Evolutionary conservation across 345 rosid genomes (phyloP).

Genomic region (Eutrema heterophyllum): DNA sequence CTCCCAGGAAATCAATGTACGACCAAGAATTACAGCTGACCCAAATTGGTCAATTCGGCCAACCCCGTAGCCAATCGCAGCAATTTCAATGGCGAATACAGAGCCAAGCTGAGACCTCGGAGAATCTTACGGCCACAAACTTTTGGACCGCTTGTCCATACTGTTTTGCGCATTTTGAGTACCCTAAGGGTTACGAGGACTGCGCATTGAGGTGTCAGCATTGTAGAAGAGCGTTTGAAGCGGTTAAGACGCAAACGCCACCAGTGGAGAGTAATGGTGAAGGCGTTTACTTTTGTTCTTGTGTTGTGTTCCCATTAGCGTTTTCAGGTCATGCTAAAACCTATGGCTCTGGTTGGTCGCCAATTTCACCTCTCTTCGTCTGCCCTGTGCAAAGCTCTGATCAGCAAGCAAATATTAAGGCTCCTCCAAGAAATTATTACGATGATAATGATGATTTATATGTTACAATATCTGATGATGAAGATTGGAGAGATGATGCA

Average conservation of each 20-base stretch:
- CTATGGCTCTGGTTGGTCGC: conserved; percentile 48
- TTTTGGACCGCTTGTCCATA: conserved; percentile 92
- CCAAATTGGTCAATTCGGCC: conserved; percentile 27
- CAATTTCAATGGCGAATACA: conserved; percentile 23
- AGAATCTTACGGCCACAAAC: conserved; percentile 25
- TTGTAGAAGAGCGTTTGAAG: conserved; percentile 72
- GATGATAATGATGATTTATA: conserved; percentile 17
- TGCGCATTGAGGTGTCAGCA: conserved; percentile 66
- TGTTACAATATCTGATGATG: conserved; percentile 18
- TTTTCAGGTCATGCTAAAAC: conserved; percentile 31
- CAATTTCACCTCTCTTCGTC: conserved; percentile 48
- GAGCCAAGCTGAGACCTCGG: conserved; percentile 29
- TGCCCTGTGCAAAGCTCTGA: conserved; percentile 25
- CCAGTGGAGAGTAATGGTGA: conserved; percentile 42
- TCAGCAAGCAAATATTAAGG: not conserved
- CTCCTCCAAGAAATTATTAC: conserved; percentile 19
- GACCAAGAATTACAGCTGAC: conserved; percentile 59
- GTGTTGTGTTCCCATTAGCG: conserved; percentile 66
- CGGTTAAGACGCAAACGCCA: conserved; percentile 55
- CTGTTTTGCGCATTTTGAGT: conserved; percentile 66
- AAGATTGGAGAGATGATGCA: conserved; percentile 38
- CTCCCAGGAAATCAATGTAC: conserved; percentile 51
- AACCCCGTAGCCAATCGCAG: conserved; percentile 34
- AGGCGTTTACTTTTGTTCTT: conserved; percentile 53
- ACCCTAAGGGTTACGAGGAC: conserved; percentile 60